These are phyloP conservation scores for Capronia coronata DNA, from an alignment of 2,329 filamentous ascomycete genomes.

Conservation along the genomic window DNA sequence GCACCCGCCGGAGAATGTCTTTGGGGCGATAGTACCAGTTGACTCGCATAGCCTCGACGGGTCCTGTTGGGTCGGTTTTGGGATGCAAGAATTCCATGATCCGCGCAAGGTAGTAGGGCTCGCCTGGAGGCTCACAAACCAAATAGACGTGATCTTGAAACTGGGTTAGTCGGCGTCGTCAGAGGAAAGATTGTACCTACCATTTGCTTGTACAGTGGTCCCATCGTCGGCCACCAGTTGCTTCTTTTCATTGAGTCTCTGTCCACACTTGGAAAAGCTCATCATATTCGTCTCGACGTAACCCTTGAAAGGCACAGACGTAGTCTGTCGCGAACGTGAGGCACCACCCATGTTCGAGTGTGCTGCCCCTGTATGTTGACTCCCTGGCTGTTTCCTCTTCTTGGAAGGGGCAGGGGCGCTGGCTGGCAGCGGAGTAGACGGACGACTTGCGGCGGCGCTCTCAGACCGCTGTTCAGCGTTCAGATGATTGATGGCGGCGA, in stretches of 20 bases:
- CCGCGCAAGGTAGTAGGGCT: constrained; percentile 93
- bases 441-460: constrained; percentile 1
- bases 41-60: constrained; percentile 80
- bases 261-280: constrained; percentile 69
- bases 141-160: constrained; percentile 86
- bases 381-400: constrained; percentile 72
- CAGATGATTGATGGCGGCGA: constrained; percentile 16
- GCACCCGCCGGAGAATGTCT: constrained; percentile 86
- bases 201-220: constrained; percentile 73
- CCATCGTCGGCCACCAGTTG: constrained; percentile 86
- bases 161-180: constrained; percentile 18
- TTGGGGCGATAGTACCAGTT: constrained; percentile 98
- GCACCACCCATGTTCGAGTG: constrained; percentile 33
- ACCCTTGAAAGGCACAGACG: constrained; percentile 28
- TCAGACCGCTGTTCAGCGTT: constrained; percentile 3
- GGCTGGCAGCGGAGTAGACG: constrained; percentile 46
- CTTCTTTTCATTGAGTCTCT: constrained; percentile 60
- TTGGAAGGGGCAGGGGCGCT: constrained; percentile 53
- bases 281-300: constrained; percentile 71
- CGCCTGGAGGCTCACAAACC: constrained; percentile 92
- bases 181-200: constrained; percentile 44
- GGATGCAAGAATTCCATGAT: constrained; percentile 96
- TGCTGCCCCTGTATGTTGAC: constrained; percentile 34
- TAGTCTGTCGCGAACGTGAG: constrained; percentile 31
- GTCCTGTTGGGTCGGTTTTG: constrained; percentile 64